Base-by-base conservation (phyloP, 2,329 filamentous ascomycete species). In the Phaeosphaeria sp. region DNA sequence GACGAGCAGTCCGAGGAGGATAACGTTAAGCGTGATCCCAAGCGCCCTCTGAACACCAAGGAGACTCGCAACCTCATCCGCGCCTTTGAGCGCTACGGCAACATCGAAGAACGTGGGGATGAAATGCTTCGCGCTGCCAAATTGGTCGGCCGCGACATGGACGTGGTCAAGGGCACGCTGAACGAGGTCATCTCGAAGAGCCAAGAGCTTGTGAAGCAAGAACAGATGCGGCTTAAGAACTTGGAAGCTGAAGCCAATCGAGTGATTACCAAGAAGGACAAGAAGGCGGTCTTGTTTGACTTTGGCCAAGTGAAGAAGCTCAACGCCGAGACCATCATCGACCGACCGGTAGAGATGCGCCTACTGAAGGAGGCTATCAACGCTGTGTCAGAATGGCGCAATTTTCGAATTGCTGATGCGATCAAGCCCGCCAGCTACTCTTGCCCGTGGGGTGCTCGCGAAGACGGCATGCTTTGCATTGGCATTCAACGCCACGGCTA, bases 381-480 rank as follows among this genome's bases (percentile, higher is more conserved):
- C 11, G 76, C 79, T 33, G 75, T 79, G 21, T 73, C 87, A 20
- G 92, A 97, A 68, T 91, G 88, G 79, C 87, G 84, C 67, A 90
- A 86, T 46, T 99, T 97, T 79, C 89, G 93, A 21, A 86, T 99
- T 27, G 87, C 91, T 0, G 94, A 98, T 73, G 95, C 95, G 2
- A 93, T 91, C 13, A 99, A 99, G 75, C 88, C 90, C 21, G 93
- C 95, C 2, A 90, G 92, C 71, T 99, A 98, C 78, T 91, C 89
- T 45, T 97, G 93, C 72, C 83, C 91, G 24, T 99, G 95, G 95
- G 93, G 93, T 51, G 88, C 92, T 1, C 89, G 91, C 60, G 95
- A 99, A 77, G 95, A 99, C 74, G 95, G 92, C 51, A 99, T 99
- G 95, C 88, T 99, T 48, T 91, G 96, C 55, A 87, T 98, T 42